Base-by-base conservation (phyloP, 169 alveolate species). In the Babesia ovis region DNA sequence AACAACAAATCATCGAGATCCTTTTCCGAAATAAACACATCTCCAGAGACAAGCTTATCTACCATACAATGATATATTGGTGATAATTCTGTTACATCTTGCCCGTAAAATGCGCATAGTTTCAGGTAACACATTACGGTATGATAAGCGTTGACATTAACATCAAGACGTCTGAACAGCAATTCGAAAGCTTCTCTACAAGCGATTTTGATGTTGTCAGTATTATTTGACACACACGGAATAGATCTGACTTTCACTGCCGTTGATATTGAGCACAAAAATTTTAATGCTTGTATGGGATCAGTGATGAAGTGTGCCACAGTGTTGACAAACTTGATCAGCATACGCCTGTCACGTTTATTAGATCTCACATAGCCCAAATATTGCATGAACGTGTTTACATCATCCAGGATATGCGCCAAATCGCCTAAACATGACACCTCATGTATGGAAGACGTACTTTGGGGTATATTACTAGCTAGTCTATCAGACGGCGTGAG, bases 81-180 rank as follows among this genome's bases (percentile, higher is more conserved):
- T 22, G 74, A 42, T n/a, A 79, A 57, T 22, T 46, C 51, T 12
- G 39, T 59, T 12, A 72, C 66, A 18, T 46, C 46, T 14, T 79
- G 79, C 22, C 77, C 81, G 32, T 68, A 79, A 27, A 74, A 74
- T 9, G 76, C 68, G 39, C 83, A 79, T n/a, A 79, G 61, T 42
- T 72, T 68, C 51, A 68, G 29, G 69, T 79, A 79, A 41, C 68
- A 56, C 14, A 51, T 59, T n/a, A 79, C 68, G 23, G 45, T 43
- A 1, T 54, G 72, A 22, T 35, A 50, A 16, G 69, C 48, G 42
- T 51, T 70, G 9, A 45, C 61, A 42, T 45, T 55, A 5, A 31
- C 20, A 20, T 79, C 62, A 76, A 79, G 22, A 22, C 61, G 53
- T 0, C 35, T 16, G 67, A 79, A 79, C 68, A 79, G 56, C 6